Conservation (phyloP, 768 basidiomycete genomes). For the Trametes punicea region DNA sequence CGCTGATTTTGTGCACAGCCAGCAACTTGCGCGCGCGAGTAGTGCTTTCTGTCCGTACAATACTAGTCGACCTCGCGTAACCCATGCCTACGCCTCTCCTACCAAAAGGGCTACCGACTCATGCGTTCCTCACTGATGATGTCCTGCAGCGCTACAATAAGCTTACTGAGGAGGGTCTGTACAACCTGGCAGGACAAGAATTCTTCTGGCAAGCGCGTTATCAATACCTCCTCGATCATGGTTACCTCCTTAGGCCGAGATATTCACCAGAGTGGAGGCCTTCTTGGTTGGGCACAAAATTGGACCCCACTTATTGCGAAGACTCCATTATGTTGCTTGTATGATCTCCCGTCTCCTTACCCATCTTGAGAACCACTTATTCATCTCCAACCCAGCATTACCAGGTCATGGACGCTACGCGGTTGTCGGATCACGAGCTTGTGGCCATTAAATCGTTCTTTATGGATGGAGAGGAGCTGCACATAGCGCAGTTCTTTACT, state of each 20-base stretch:
- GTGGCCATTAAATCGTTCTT: constrained; percentile 17
- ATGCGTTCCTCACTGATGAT: constrained; percentile 5
- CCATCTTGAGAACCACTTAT: neutral
- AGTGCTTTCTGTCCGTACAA: neutral
- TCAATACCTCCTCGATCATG: constrained; percentile 4
- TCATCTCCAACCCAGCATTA: neutral
- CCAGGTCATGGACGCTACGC: constrained; percentile 20
- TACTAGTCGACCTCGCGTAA: neutral
- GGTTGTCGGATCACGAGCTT: neutral
- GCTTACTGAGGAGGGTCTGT: constrained; percentile 4
- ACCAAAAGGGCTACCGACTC: constrained; percentile 14
- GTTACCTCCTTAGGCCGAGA: constrained; percentile 23
- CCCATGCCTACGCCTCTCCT: neutral
- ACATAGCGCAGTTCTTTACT: constrained; percentile 17
- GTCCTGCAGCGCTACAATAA: neutral
- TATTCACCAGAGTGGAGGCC: constrained; percentile 15
- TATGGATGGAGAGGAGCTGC: constrained; percentile 1
- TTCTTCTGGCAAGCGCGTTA: constrained; percentile 16
- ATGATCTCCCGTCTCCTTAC: neutral
- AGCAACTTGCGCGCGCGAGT: neutral
- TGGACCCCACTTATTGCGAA: constrained; percentile 13
- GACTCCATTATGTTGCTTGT: constrained; percentile 19
- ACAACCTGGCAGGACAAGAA: constrained; percentile 4
- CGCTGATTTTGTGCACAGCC: neutral
- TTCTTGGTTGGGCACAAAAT: constrained; percentile 14